Evolutionary conservation across 305 asterid genomes (phyloP), one percentile per base, ranked within the genome.

Genomic region (Andrographis paniculata): DNA sequence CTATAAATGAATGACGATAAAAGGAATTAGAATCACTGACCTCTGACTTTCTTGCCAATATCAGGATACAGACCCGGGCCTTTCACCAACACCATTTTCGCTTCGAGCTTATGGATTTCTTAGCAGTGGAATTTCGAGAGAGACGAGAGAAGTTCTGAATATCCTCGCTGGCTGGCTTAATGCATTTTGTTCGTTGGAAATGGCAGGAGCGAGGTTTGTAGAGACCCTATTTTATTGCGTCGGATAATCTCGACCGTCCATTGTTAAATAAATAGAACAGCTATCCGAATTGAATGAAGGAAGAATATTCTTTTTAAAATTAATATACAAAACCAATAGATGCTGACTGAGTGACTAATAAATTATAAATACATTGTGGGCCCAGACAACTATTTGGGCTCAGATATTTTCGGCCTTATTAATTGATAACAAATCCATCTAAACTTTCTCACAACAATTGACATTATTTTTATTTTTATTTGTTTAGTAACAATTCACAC

Each of bases 41-140:
- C 87, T 75, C 82, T 69, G 30, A 80, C 76, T 60, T 53, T 75
- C 66, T 75, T 78, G 53, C 87, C 87, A 62, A 78, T 72, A 67
- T 72, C 87, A 15, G 80, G 21, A 69, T 78, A 78, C 41, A 78
- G 83, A 38, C 87, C 87, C 27, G 87, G 87, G 38, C 87, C 78
- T 62, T 69, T 78, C 1, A 55, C 78, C 45, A 75, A 72, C 61
- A 65, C 78, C 78, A 71, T 71, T 27, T 63, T 47, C 13, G 30
- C 21, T 22, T 43, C 24, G 19, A 18, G 43, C 17, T 33, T 24
- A 24, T 3, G 30, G 6, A 24, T 3, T 6, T 45, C 44, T 15
- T 59, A 23, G 38, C 28, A 16, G 61, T 48, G 38, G 30, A 37
- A 41, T 19, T 44, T 19, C 37, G 68, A 46, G 52, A 63, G 67